These are phyloP conservation scores for Boechera retrofracta DNA, from an alignment of 345 rosid species.

Conservation along the genomic window DNA sequence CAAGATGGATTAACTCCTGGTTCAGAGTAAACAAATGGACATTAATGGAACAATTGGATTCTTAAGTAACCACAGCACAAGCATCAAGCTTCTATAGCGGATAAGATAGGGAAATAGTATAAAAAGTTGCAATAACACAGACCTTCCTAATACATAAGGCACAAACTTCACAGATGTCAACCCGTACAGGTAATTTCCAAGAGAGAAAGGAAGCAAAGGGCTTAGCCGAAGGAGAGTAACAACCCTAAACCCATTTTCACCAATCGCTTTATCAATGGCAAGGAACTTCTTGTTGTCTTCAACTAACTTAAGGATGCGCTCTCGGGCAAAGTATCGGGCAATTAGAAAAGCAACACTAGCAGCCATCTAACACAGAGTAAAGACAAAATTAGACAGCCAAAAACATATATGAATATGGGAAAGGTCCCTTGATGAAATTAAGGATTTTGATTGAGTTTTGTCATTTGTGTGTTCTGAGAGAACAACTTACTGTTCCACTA, in stretches of 20 bases:
- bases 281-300: constrained; percentile 95
- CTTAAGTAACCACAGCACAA: not conserved
- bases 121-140: constrained; percentile 29
- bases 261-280: constrained; percentile 97
- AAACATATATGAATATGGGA: constrained; percentile 13
- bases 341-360: constrained; percentile 92
- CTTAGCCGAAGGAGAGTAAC: constrained; percentile 94
- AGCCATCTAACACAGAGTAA: constrained; percentile 65
- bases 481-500: constrained; percentile 86
- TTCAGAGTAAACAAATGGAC: not conserved
- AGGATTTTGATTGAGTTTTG: not conserved
- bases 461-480: not conserved
- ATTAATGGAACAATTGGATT: not conserved
- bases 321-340: constrained; percentile 98
- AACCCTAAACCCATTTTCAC: constrained; percentile 91
- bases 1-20: not conserved
- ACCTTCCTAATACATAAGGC: constrained; percentile 96
- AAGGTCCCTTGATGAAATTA: not conserved
- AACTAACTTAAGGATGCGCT: constrained; percentile 89
- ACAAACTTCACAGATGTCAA: constrained; percentile 92
- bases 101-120: not conserved
- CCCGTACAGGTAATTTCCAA: constrained; percentile 93
- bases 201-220: constrained; percentile 96
- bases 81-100: not conserved
- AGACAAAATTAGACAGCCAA: constrained; percentile 30